Conservation (phyloP, 306 rosid genomes). For the Astragalus glycyphyllos region DNA sequence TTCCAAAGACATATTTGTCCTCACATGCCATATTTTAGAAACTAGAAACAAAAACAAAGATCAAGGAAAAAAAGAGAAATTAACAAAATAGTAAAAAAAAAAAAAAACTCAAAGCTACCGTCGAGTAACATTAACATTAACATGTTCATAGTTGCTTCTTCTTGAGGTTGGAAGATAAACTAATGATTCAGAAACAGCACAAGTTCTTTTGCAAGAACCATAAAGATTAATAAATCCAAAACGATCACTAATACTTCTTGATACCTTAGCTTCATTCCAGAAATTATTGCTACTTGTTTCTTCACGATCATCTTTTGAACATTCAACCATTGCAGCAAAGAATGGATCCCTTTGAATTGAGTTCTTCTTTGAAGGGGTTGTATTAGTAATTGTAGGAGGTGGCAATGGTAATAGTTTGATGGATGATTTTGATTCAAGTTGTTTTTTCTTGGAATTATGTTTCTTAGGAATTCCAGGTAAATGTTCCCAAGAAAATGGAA, state of each 20-base stretch:
- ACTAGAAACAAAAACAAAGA: conserved; percentile 25
- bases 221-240: conserved; percentile 66
- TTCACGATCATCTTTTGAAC: conserved; percentile 66
- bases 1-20: conserved; percentile 50
- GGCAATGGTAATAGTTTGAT: conserved; percentile 67
- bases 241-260: conserved; percentile 80
- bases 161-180: conserved; percentile 66
- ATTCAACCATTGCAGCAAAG: conserved; percentile 80
- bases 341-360: conserved; percentile 70
- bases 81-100: conserved; percentile 10
- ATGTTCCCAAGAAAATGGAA: conserved; percentile 98
- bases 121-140: background rate
- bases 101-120: no score
- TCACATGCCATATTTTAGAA: conserved; percentile 42
- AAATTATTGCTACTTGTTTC: conserved; percentile 32
- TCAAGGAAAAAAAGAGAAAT: background rate
- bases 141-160: conserved; percentile 54
- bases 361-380: conserved; percentile 43
- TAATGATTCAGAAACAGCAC: conserved; percentile 76
- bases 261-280: conserved; percentile 62
- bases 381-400: conserved; percentile 52
- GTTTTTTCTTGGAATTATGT: conserved; percentile 51
- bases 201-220: conserved; percentile 76
- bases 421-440: conserved; percentile 39
- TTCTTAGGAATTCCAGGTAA: conserved; percentile 93